Percentiles rank a stretch among this genome's conserved stretches.
phyloP scores from a whole-genome alignment of 148 eudicot genomes.

The Fagopyrum tataricum region DNA sequence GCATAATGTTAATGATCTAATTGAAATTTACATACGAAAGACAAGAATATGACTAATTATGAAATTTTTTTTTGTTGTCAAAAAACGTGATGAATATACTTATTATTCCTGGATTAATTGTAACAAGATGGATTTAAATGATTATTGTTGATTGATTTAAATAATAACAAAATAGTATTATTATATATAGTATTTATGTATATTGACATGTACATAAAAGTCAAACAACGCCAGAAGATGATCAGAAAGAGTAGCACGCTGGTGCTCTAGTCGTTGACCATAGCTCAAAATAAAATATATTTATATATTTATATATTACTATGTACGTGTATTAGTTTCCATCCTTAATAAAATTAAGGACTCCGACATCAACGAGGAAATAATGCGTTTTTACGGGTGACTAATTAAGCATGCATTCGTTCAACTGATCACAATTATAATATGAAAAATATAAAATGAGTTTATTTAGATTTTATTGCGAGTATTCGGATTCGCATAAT shows the following conservation, averaged over 20 bases:
- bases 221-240: conserved; percentile 3
- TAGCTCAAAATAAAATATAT: not conserved
- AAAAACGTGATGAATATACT: too few relatives aligned
- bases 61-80: too few relatives aligned
- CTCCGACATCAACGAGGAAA: conserved; percentile 2
- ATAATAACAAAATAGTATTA: not conserved
- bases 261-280: conserved; percentile 10
- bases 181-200: not conserved
- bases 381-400: not conserved
- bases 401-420: not conserved
- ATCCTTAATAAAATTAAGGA: not conserved
- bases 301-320: too few relatives aligned
- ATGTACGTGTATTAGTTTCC: not conserved
- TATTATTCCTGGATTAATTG: too few relatives aligned
- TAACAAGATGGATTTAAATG: too few relatives aligned
- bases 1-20: too few relatives aligned
- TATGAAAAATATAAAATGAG: too few relatives aligned
- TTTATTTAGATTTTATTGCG: too few relatives aligned
- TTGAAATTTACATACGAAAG: too few relatives aligned
- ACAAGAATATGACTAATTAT: too few relatives aligned
- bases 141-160: not conserved
- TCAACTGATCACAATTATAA: too few relatives aligned
- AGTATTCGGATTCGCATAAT: too few relatives aligned
- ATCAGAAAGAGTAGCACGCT: conserved; percentile 13
- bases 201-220: not conserved